Conservation (phyloP, 495 filamentous ascomycete genomes). For the Pyronema omphalodes region DNA sequence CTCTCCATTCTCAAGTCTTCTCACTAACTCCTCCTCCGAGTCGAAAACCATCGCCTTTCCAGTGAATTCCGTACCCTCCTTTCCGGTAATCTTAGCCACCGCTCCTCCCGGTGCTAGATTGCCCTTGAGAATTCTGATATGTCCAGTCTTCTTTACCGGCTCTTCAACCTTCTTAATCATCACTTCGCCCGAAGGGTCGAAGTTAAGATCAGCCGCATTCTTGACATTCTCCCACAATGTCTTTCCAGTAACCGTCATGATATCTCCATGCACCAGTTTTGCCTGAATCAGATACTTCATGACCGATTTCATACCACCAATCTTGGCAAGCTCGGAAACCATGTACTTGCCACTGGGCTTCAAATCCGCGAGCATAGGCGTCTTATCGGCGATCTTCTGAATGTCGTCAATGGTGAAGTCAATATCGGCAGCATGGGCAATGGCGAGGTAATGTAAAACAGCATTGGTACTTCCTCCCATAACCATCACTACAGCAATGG, state of each 20-base stretch:
- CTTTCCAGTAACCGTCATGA: conserved; percentile 81
- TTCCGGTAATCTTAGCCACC: conserved; percentile 95
- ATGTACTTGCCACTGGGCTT: conserved; percentile 73
- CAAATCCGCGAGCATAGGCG: conserved; percentile 85
- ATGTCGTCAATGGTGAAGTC: conserved; percentile 73
- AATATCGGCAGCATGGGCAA: conserved; percentile 78
- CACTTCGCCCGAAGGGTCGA: conserved; percentile 46
- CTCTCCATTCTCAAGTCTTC: conserved; percentile 48
- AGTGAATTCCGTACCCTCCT: conserved; percentile 69
- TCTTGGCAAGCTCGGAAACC: conserved; percentile 89
- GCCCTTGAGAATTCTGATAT: conserved; percentile 74
- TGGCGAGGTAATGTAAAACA: conserved; percentile 85
- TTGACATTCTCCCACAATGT: conserved; percentile 78
- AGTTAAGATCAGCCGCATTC: conserved; percentile 50
- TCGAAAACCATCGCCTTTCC: conserved; percentile 80
- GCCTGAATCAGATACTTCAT: conserved; percentile 80
- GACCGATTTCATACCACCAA: conserved; percentile 79
- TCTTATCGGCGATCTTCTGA: conserved; percentile 70
- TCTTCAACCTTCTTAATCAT: conserved; percentile 67
- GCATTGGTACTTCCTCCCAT: conserved; percentile 83
- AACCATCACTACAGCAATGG: conserved; percentile 80
- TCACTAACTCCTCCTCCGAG: conserved; percentile 64
- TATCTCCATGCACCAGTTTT: conserved; percentile 61
- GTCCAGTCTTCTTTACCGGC: conserved; percentile 77
- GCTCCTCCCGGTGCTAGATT: conserved; percentile 85